These are phyloP conservation scores for Rhizophora apiculata DNA, from an alignment of 345 rosid species.

Conservation along the genomic window DNA sequence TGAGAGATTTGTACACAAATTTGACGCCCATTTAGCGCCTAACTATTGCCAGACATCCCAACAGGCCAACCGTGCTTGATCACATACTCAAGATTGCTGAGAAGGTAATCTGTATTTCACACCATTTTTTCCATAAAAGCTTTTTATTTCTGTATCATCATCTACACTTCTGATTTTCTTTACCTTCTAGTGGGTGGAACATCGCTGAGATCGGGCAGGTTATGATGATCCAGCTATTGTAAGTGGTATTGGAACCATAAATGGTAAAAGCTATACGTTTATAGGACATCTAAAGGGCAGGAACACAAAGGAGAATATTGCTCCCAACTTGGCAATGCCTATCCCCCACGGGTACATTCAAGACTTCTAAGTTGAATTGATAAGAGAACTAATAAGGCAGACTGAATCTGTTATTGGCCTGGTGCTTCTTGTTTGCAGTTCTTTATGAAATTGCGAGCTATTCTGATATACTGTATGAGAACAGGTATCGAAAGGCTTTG, in stretches of 20 bases:
- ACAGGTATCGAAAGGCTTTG: constrained; percentile 81
- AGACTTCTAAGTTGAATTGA: constrained; percentile 5
- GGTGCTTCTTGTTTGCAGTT: no score
- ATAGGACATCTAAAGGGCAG: constrained; percentile 99
- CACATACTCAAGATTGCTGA: constrained; percentile 82
- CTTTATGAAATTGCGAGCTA: not conserved
- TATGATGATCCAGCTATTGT: constrained; percentile 99
- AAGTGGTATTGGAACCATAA: constrained; percentile 87
- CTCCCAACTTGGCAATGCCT: constrained; percentile 98
- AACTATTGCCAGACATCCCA: constrained; percentile 89
- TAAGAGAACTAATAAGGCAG: not conserved
- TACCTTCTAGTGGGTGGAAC: constrained; percentile 75
- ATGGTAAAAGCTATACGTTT: constrained; percentile 81
- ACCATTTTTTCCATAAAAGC: not conserved
- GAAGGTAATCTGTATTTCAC: constrained; percentile 41
- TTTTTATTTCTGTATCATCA: constrained; percentile 1
- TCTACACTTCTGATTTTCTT: constrained; percentile 1
- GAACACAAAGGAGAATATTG: constrained; percentile 91
- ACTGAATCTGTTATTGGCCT: no score
- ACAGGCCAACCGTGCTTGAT: constrained; percentile 95
- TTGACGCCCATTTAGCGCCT: constrained; percentile 89
- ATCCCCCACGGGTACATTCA: constrained; percentile 89
- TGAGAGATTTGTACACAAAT: constrained; percentile 66
- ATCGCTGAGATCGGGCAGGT: constrained; percentile 96
- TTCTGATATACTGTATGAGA: not conserved